These are phyloP conservation scores for Syncephalastrum contaminatum DNA, from an alignment of 371 early-diverging fungal genomes.

Conservation along the genomic window DNA sequence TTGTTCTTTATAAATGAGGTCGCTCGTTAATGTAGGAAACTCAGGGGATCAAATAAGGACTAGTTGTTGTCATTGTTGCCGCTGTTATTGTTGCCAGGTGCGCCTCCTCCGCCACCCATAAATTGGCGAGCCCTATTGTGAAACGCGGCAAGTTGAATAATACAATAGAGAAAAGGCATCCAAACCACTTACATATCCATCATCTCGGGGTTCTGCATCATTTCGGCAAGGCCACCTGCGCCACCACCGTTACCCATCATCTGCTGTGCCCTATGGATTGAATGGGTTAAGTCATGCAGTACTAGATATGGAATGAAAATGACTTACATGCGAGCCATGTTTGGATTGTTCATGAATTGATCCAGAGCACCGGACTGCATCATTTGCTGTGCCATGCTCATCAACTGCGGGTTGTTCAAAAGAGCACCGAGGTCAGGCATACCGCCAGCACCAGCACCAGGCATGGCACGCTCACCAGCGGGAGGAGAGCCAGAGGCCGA, in stretches of 20 bases:
- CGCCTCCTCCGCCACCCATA: conserved; percentile 51
- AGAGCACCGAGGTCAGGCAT: conserved; percentile 62
- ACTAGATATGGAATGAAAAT: not conserved
- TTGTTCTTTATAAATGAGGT: no score
- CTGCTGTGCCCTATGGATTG: conserved; percentile 63
- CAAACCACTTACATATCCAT: conserved; percentile 60
- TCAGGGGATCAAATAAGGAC: no score
- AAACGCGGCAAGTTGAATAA: not conserved
- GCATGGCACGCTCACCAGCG: conserved; percentile 31
- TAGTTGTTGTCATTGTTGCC: conserved; percentile 10
- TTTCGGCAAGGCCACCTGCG: conserved; percentile 57
- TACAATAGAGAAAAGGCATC: not conserved
- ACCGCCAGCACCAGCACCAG: conserved; percentile 57
- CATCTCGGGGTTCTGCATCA: conserved; percentile 81
- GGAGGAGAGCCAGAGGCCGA: conserved; percentile 22
- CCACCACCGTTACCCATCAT: conserved; percentile 68
- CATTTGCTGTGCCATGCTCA: conserved; percentile 94
- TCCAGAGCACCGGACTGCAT: conserved; percentile 89
- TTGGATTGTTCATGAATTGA: conserved; percentile 87
- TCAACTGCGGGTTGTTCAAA: conserved; percentile 89
- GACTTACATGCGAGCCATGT: conserved; percentile 76
- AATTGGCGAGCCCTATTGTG: conserved; percentile 65
- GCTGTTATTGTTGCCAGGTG: conserved; percentile 17
- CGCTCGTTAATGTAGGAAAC: no score
- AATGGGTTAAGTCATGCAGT: conserved; percentile 6